Evolutionary conservation across 2,329 filamentous ascomycete species (phyloP).

Genomic region (Fusarium sp.): DNA sequence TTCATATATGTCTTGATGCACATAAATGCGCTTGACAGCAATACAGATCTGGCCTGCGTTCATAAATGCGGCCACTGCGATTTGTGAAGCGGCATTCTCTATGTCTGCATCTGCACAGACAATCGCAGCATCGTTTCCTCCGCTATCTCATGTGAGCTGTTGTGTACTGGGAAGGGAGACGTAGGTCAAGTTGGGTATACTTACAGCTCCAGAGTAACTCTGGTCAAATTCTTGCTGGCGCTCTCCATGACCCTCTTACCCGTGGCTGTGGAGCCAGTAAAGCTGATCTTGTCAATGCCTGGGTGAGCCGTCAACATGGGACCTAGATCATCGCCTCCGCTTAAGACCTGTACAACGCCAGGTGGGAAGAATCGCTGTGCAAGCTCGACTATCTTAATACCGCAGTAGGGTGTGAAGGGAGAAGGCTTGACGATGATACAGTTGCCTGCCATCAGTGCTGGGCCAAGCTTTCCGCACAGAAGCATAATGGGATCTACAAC

Average conservation of each 20-base stretch:
- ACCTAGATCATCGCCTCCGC: slow-evolving; percentile 68
- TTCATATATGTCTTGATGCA: slow-evolving; percentile 68
- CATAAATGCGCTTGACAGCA: slow-evolving; percentile 63
- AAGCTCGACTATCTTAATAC: slow-evolving; percentile 68
- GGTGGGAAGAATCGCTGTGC: slow-evolving; percentile 65
- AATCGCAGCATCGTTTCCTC: slow-evolving; percentile 69
- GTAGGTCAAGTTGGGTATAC: neutral
- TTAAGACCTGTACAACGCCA: slow-evolving; percentile 69
- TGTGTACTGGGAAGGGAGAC: no score
- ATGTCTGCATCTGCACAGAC: slow-evolving; percentile 66
- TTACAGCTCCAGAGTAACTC: slow-evolving; percentile 65
- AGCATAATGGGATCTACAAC: slow-evolving; percentile 1
- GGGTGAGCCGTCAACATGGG: slow-evolving; percentile 66
- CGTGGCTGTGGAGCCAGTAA: slow-evolving; percentile 70
- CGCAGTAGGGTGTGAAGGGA: slow-evolving; percentile 65
- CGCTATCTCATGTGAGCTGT: neutral
- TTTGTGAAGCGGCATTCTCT: slow-evolving; percentile 21
- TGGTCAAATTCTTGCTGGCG: slow-evolving; percentile 64
- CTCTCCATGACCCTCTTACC: slow-evolving; percentile 69
- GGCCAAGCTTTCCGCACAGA: neutral
- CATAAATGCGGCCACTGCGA: slow-evolving; percentile 61
- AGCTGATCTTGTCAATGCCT: slow-evolving; percentile 68
- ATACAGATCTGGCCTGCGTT: slow-evolving; percentile 57
- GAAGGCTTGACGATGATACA: slow-evolving; percentile 65
- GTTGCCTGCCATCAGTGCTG: slow-evolving; percentile 61